phyloP scores from a whole-genome alignment of 1,284 basidiomycete species.

The Pulchroboletus neoregius region DNA sequence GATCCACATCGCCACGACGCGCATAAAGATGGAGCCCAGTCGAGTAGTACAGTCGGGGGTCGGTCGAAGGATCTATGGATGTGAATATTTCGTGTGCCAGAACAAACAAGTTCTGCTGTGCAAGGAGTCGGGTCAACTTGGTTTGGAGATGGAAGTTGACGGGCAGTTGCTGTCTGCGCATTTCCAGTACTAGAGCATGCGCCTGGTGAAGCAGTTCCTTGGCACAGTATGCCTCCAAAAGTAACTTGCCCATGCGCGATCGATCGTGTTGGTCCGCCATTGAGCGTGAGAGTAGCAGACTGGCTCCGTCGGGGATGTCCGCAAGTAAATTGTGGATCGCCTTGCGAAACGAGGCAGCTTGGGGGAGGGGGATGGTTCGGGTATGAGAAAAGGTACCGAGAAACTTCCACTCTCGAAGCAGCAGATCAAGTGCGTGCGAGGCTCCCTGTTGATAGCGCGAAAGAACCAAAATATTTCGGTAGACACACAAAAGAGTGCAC shows the following conservation, averaged over 20 bases:
- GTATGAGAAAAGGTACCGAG: slow-evolving; percentile 34
- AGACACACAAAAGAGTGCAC: slow-evolving; percentile 33
- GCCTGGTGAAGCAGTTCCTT: slow-evolving; percentile 38
- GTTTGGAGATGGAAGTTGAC: slow-evolving; percentile 33
- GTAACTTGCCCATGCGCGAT: slow-evolving; percentile 36
- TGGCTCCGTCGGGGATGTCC: slow-evolving; percentile 33
- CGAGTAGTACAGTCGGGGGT: slow-evolving; percentile 33
- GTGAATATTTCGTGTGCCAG: slow-evolving; percentile 45
- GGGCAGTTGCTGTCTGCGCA: slow-evolving; percentile 37
- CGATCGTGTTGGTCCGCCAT: slow-evolving; percentile 29
- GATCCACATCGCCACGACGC: slow-evolving; percentile 45
- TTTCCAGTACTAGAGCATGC: slow-evolving; percentile 41
- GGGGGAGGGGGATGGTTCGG: slow-evolving; percentile 12
- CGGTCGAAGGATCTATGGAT: slow-evolving; percentile 24
- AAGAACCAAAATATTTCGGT: slow-evolving; percentile 41
- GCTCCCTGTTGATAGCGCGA: slow-evolving; percentile 36
- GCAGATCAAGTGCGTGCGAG: slow-evolving; percentile 41
- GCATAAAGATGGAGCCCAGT: slow-evolving; percentile 51
- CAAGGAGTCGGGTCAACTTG: slow-evolving; percentile 44
- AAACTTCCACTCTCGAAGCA: slow-evolving; percentile 42
- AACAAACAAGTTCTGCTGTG: slow-evolving; percentile 37
- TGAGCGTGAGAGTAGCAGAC: slow-evolving; percentile 30
- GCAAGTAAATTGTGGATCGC: slow-evolving; percentile 33
- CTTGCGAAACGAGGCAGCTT: slow-evolving; percentile 31
- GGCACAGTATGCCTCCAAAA: slow-evolving; percentile 40